These are phyloP conservation scores for Limonium bicolor DNA, from an alignment of 148 eudicot species.

Conservation along the genomic window DNA sequence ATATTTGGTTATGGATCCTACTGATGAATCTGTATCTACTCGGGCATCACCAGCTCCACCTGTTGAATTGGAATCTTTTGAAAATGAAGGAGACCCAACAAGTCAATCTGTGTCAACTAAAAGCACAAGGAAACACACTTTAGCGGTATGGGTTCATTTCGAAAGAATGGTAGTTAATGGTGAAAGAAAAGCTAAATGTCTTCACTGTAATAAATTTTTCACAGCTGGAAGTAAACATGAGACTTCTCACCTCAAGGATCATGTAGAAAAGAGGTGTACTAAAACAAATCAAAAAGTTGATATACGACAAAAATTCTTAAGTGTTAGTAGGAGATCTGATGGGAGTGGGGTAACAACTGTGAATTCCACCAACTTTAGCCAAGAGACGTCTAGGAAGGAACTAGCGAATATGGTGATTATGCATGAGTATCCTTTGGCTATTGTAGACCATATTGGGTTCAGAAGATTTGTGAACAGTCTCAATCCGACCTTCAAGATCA, in stretches of 20 bases:
- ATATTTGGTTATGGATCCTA: no score
- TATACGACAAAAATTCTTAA: no score
- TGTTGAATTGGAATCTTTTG: no score
- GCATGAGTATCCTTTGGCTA: constrained; percentile 5
- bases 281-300: no score
- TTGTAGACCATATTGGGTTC: constrained; percentile 7
- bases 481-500: constrained; percentile 4
- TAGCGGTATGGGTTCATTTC: background rate
- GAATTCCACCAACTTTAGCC: background rate
- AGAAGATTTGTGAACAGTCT: constrained; percentile 4
- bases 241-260: constrained; percentile 6
- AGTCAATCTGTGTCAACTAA: no score
- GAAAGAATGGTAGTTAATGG: no score
- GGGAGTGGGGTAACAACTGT: background rate
- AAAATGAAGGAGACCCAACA: no score
- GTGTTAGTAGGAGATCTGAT: no score
- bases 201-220: background rate
- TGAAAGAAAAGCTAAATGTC: no score
- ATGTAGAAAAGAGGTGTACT: background rate
- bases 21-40: no score
- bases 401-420: background rate
- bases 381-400: background rate
- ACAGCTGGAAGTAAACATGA: background rate
- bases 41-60: no score
- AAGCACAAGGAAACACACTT: no score